Conservation (phyloP, 2,329 filamentous ascomycete species). For the Juglanconis juglandina region DNA sequence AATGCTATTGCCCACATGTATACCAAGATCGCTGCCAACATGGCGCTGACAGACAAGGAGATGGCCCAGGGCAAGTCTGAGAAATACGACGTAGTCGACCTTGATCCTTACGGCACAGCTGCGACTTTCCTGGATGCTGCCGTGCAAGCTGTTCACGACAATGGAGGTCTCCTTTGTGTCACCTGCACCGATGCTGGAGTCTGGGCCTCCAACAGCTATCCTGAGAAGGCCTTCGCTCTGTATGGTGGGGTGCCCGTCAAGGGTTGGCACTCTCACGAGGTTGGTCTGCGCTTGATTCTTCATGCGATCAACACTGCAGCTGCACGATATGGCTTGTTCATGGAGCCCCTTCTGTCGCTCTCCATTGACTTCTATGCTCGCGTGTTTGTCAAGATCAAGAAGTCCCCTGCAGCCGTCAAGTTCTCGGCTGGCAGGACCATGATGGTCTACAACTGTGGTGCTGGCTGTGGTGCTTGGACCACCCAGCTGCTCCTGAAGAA, state of each 20-base stretch:
- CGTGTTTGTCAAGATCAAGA: conserved; percentile 78
- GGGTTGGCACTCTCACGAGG: conserved; percentile 83
- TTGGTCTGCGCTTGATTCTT: conserved; percentile 79
- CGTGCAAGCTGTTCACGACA: conserved; percentile 75
- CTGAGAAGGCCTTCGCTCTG: conserved; percentile 89
- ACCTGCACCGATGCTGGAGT: conserved; percentile 96
- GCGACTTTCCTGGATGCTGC: conserved; percentile 90
- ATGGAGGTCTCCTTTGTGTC: conserved; percentile 87
- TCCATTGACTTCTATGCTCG: conserved; percentile 96
- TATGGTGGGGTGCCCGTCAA: conserved; percentile 89
- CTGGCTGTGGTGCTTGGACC: conserved; percentile 87
- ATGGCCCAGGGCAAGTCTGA: conserved; percentile 36
- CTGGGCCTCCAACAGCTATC: conserved; percentile 90
- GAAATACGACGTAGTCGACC: conserved; percentile 88
- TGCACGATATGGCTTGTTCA: conserved; percentile 78
- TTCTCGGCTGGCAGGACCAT: conserved; percentile 88
- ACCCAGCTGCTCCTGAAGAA: conserved; percentile 75
- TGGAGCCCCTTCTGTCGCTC: conserved; percentile 86
- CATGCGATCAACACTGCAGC: conserved; percentile 77
- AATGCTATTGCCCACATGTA: conserved; percentile 96
- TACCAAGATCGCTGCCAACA: conserved; percentile 55
- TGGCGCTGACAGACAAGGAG: conserved; percentile 37
- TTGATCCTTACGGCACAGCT: conserved; percentile 94
- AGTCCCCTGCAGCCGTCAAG: conserved; percentile 82
- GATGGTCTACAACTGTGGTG: conserved; percentile 86